Evolutionary conservation across 257 asterid species (phyloP), one percentile per base, ranked within the genome.

Genomic region (Echites panduratus): DNA sequence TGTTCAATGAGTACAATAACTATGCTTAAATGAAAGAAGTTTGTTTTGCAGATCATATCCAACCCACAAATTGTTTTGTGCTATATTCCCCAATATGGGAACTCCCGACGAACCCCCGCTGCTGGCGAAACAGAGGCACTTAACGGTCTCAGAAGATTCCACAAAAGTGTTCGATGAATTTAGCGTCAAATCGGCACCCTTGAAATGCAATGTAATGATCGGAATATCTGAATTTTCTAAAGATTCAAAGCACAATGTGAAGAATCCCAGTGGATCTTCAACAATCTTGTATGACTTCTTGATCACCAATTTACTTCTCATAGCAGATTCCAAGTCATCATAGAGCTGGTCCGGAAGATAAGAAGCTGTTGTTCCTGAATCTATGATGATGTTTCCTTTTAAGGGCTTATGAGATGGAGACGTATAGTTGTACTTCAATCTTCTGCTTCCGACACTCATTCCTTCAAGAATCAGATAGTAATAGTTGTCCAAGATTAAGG

Each of bases 321-420:
- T 49, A 0, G 65, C 71, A 0, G 43, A 22, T 63, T 74, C 74
- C 7, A 89, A 56, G 14, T 75, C 26, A 0, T 9, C 0, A 66
- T 82, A 86, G 24, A 91, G 26, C 0, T 65, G n/a, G 0, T 14
- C 4, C 8, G 90, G 94, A 2, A 89, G 82, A 38, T 73, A 83
- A 13, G 93, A 84, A 14, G 83, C 9, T 0, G 95, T 83, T 0
- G 93, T 89, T 5, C 96, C 97, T 0, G 93, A 82, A 54, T 89
- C 97, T 1, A 88, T 88, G 13, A 85, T 70, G 0, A 88, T 83
- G 82, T 87, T 89, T 0, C 87, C 90, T 56, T 66, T 32, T 3
- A 26, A 22, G 4, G 59, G 48, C 44, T 69, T 77, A 1, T 12
- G 9, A 24, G 71, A n/a, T 41, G 54, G 66, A 2, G 68, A 32